These are phyloP conservation scores for Hippophae rhamnoides DNA, from an alignment of 306 rosid species.

Conservation along the genomic window DNA sequence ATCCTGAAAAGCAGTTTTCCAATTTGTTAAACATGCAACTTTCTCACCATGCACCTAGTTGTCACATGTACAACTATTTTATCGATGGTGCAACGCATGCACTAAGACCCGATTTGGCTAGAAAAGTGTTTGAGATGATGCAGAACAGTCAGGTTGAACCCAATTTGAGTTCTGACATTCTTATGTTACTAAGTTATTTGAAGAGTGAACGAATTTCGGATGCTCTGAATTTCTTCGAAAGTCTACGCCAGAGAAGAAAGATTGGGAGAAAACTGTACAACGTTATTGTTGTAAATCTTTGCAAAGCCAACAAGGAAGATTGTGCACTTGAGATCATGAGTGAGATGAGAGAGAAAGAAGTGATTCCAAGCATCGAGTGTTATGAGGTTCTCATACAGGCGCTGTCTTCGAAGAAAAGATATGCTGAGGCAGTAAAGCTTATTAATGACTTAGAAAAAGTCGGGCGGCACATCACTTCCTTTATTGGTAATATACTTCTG, in stretches of 20 bases:
- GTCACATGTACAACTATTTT: constrained; percentile 34
- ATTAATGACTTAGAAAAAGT: constrained; percentile 40
- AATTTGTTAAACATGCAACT: constrained; percentile 46
- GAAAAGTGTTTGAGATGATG: constrained; percentile 54
- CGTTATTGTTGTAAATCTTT: constrained; percentile 38
- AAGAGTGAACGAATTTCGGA: constrained; percentile 35
- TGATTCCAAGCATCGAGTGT: constrained; percentile 47
- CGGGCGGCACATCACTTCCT: constrained; percentile 60
- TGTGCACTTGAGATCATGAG: constrained; percentile 31
- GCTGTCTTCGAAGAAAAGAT: constrained; percentile 35
- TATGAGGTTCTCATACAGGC: constrained; percentile 46
- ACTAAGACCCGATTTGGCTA: constrained; percentile 42
- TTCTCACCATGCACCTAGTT: constrained; percentile 20
- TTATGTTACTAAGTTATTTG: constrained; percentile 47
- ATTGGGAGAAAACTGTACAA: constrained; percentile 27
- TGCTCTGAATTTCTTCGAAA: constrained; percentile 49
- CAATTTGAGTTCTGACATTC: constrained; percentile 22
- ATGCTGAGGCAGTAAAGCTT: constrained; percentile 37
- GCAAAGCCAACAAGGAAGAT: constrained; percentile 35
- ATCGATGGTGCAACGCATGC: constrained; percentile 48
- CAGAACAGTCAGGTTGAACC: constrained; percentile 37
- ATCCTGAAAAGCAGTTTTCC: constrained; percentile 33
- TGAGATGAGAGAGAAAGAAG: constrained; percentile 32
- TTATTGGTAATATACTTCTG: constrained; percentile 58
- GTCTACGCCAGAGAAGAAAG: constrained; percentile 27